phyloP scores from a whole-genome alignment of 495 filamentous ascomycete species.

The Neurospora discreta region DNA sequence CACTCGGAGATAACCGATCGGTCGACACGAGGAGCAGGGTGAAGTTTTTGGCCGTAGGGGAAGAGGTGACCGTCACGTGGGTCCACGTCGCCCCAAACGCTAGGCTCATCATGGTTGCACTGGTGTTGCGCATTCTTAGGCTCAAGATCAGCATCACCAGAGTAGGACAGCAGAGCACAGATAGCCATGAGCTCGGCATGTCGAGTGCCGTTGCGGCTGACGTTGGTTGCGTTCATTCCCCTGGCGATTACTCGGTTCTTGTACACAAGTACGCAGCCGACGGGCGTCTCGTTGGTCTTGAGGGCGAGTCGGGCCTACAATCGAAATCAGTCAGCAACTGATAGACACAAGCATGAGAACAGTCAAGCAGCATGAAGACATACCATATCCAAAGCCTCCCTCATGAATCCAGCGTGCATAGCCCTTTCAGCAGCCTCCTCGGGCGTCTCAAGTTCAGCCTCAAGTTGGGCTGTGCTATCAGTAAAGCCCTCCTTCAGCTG shows the following conservation, averaged over 20 bases:
- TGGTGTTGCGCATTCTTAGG: conserved; percentile 1
- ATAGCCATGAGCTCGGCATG: conserved; percentile 92
- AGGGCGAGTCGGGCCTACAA: conserved; percentile 68
- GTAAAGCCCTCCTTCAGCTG: conserved; percentile 13
- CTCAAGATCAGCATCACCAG: conserved; percentile 4
- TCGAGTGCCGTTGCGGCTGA: conserved; percentile 73
- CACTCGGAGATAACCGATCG: conserved; percentile 54
- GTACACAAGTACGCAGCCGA: conserved; percentile 88
- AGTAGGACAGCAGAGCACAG: conserved; percentile 36
- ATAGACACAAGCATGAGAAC: background rate
- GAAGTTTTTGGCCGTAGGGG: conserved; percentile 40
- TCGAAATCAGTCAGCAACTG: background rate
- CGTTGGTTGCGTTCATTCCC: conserved; percentile 95
- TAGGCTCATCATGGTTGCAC: background rate
- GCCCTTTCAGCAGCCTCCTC: conserved; percentile 22
- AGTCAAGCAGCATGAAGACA: conserved; percentile 1
- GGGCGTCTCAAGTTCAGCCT: conserved; percentile 11
- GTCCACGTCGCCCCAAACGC: conserved; percentile 33
- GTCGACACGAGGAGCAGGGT: conserved; percentile 30
- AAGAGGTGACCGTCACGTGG: conserved; percentile 33
- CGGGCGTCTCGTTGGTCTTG: conserved; percentile 77
- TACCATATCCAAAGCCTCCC: conserved; percentile 60
- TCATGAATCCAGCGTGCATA: conserved; percentile 53
- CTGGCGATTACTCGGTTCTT: conserved; percentile 60
- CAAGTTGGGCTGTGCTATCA: background rate